Evolutionary conservation across 2,329 filamentous ascomycete genomes (phyloP).

Genomic region (Geosmithia flava): DNA sequence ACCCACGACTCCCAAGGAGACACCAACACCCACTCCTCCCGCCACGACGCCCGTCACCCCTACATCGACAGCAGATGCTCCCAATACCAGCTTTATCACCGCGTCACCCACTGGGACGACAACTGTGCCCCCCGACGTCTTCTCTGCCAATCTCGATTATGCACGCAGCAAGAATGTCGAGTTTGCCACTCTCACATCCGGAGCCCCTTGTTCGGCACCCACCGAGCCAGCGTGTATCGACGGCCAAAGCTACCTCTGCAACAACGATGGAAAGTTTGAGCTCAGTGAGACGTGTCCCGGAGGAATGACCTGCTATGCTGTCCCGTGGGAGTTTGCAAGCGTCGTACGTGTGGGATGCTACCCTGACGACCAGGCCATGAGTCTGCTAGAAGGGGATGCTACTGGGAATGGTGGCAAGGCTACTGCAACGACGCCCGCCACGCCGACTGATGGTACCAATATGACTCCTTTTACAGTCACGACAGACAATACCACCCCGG

Average conservation of each 20-base stretch:
- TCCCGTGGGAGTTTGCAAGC: slow-evolving; percentile 35
- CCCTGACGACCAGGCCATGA: slow-evolving; percentile 23
- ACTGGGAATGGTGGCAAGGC: slow-evolving; percentile 3
- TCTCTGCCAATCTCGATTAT: slow-evolving; percentile 30
- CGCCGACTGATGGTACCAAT: not conserved
- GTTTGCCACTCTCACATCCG: slow-evolving; percentile 28
- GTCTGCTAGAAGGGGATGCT: slow-evolving; percentile 23
- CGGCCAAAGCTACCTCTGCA: slow-evolving; percentile 35
- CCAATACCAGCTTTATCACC: slow-evolving; percentile 15
- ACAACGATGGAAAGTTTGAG: slow-evolving; percentile 23
- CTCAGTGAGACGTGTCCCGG: slow-evolving; percentile 21
- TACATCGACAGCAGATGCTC: not conserved
- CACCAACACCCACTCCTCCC: not conserved
- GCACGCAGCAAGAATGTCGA: slow-evolving; percentile 33
- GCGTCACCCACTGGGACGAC: slow-evolving; percentile 29
- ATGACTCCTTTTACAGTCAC: not conserved
- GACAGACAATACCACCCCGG: not conserved
- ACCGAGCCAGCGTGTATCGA: slow-evolving; percentile 40
- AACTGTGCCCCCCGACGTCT: slow-evolving; percentile 26
- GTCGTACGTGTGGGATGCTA: slow-evolving; percentile 39
- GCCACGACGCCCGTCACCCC: slow-evolving; percentile 15
- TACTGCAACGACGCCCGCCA: slow-evolving; percentile 3
- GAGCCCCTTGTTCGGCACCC: slow-evolving; percentile 28
- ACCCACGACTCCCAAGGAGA: not conserved
- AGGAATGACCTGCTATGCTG: slow-evolving; percentile 33